phyloP scores from a whole-genome alignment of 805 yeast genomes.

The Middelhovenomyces tepae region DNA sequence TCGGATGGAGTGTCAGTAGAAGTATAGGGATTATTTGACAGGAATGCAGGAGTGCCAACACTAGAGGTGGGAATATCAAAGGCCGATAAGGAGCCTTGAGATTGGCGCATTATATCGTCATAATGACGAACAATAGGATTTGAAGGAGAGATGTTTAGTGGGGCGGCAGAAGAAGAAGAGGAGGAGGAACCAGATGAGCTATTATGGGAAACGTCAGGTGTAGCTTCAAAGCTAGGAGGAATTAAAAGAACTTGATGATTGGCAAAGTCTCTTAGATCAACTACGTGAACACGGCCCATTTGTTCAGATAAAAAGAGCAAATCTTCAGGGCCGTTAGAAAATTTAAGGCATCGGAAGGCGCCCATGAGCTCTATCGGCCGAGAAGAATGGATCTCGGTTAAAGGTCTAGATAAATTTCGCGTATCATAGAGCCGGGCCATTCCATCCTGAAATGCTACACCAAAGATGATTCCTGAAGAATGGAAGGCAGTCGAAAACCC shows the following conservation, averaged over 20 bases:
- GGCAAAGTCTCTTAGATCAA: conserved; percentile 65
- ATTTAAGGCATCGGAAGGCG: conserved; percentile 59
- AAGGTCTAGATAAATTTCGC: conserved; percentile 40
- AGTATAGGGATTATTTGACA: too few species aligned
- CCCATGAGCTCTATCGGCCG: conserved; percentile 41
- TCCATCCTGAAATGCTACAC: conserved; percentile 84
- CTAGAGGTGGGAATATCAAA: too few species aligned
- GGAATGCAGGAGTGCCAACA: too few species aligned
- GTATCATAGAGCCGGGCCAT: conserved; percentile 67
- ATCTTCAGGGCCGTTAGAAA: conserved; percentile 63
- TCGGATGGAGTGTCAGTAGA: conserved; percentile 8
- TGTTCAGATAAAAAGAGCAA: conserved; percentile 73
- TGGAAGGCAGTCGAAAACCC: conserved; percentile 80
- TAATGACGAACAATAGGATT: too few species aligned
- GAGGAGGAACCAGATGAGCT: conserved; percentile 28
- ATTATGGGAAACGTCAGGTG: conserved; percentile 6
- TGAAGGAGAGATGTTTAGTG: conserved; percentile 3
- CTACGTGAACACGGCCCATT: conserved; percentile 74
- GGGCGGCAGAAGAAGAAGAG: conserved; percentile 6
- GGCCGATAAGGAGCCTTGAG: too few species aligned
- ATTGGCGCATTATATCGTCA: too few species aligned
- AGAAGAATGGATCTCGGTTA: conserved; percentile 33
- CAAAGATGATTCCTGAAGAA: conserved; percentile 63
- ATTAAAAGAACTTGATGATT: conserved; percentile 61
- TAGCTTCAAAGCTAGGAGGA: too few species aligned